Evolutionary conservation across 768 basidiomycete species (phyloP), one percentile per base, ranked within the genome.

Genomic region (Russula brevipes): DNA sequence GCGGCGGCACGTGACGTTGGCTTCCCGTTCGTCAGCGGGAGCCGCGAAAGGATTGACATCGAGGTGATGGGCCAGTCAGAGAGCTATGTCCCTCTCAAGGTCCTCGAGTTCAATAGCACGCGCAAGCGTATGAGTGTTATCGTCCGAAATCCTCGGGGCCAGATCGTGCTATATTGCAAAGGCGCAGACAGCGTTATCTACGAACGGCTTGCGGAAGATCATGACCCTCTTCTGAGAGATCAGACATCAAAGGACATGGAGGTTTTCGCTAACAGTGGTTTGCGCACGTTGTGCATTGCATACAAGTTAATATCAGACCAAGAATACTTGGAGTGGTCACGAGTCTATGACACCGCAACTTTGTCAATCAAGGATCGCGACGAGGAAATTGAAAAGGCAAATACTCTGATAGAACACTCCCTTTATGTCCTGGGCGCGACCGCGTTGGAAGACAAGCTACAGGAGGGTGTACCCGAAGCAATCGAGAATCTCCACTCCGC

Each of bases 151-250:
- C 91, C 96, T 0, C 89, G 93, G 60, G 92, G 93, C 17, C 79
- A 80, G 69, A 77, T 97, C 64, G 78, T 94, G 33, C 76, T 98
- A 62, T 96, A 94, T 72, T 90, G 88, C 82, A 98, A 98, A 75
- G 96, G 96, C n/a, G 96, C 96, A 14, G 96, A 98, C 74, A 89
- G 86, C 68, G 94, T 98, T 70, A 89, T 98, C 69, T 96, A 95
- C 71, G 86, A 87, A 68, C 85, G 95, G 11, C 81, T 98, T 3
- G 81, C 83, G n/a, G 75, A 78, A 52, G 83, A 89, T 67, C 91
- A 91, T 70, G 91, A 96, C 70, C 77, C 79, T 2, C 77, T 66
- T 46, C 70, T 97, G 66, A 91, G 91, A 78, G 86, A 84, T 49
- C 78, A 85, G 72, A 98, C 95, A 49, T 79, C 79, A 68, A 83